Evolutionary conservation across 495 filamentous ascomycete genomes (phyloP).

Genomic region (Penicillium steckii): DNA sequence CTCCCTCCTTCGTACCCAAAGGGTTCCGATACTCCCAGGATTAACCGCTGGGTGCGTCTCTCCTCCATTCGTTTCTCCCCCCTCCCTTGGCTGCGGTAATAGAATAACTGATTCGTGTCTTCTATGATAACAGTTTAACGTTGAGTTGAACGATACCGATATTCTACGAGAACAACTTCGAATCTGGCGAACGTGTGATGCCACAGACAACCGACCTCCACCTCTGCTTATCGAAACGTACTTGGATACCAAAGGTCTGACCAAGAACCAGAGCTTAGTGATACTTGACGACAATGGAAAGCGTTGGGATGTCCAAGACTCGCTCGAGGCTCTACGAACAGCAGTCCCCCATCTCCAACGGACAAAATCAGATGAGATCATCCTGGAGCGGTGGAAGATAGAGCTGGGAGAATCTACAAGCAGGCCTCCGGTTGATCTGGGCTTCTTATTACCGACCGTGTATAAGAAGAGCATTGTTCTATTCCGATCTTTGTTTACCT

Average conservation of each 20-base stretch:
- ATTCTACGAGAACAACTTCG: slow-evolving; percentile 75
- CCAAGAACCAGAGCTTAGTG: slow-evolving; percentile 82
- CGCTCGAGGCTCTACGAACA: slow-evolving; percentile 60
- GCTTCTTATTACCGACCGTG: slow-evolving; percentile 72
- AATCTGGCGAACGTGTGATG: slow-evolving; percentile 76
- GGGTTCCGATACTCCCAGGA: slow-evolving; percentile 58
- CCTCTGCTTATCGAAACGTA: slow-evolving; percentile 89
- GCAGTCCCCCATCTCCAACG: slow-evolving; percentile 27
- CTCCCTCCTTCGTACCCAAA: slow-evolving; percentile 61
- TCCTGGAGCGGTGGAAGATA: slow-evolving; percentile 88
- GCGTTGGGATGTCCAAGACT: slow-evolving; percentile 87
- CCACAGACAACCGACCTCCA: slow-evolving; percentile 73
- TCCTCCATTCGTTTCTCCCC: neutral
- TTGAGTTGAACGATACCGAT: slow-evolving; percentile 90
- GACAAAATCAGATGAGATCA: slow-evolving; percentile 58
- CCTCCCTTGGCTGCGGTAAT: neutral
- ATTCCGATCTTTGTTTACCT: slow-evolving; percentile 88
- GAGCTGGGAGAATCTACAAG: slow-evolving; percentile 66
- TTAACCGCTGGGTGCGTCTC: slow-evolving; percentile 89
- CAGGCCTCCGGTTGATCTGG: slow-evolving; percentile 58
- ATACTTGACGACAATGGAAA: slow-evolving; percentile 85
- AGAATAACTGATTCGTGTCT: neutral
- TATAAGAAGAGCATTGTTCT: slow-evolving; percentile 96
- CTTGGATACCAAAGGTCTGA: slow-evolving; percentile 76
- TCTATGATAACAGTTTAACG: slow-evolving; percentile 73